These are phyloP conservation scores for Cerioporus squamosus DNA, from an alignment of 1,284 basidiomycete species.

Conservation along the genomic window DNA sequence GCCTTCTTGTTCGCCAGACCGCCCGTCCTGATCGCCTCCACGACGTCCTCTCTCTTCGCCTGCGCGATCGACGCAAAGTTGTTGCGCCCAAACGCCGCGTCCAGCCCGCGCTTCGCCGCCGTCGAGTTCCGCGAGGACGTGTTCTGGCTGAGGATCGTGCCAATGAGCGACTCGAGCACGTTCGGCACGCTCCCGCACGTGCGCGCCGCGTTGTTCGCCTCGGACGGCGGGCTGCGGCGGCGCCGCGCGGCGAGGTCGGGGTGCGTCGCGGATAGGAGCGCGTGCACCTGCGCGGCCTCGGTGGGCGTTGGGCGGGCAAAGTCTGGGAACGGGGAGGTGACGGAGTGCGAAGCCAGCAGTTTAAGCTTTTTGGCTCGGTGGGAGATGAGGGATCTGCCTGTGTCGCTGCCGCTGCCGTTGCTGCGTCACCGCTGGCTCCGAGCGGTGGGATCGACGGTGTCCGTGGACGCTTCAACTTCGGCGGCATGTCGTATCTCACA, in stretches of 20 bases:
- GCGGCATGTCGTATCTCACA: conserved; percentile 17
- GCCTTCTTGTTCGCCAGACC: conserved; percentile 80
- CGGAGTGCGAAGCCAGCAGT: conserved; percentile 46
- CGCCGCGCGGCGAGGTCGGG: conserved; percentile 30
- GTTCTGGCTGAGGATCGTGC: conserved; percentile 78
- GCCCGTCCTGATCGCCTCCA: conserved; percentile 67
- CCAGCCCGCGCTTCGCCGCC: conserved; percentile 63
- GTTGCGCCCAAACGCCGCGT: conserved; percentile 60
- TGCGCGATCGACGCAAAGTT: conserved; percentile 64
- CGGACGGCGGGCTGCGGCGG: conserved; percentile 19
- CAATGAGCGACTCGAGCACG: conserved; percentile 74
- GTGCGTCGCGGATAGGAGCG: conserved; percentile 45
- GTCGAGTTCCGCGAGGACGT: conserved; percentile 69
- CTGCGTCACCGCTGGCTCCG: background rate
- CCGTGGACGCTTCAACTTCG: conserved; percentile 30
- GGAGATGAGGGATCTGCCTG: background rate
- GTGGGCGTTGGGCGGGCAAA: conserved; percentile 52
- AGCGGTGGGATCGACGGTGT: conserved; percentile 22
- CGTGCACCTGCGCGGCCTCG: conserved; percentile 52
- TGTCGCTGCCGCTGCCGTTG: background rate
- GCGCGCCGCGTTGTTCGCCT: conserved; percentile 46
- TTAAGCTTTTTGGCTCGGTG: conserved; percentile 55
- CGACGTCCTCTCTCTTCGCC: conserved; percentile 55
- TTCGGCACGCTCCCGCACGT: conserved; percentile 63
- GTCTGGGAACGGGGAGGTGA: conserved; percentile 57